Percentiles rank a stretch among this genome's conserved stretches.
Evolutionary conservation across 805 yeast species (phyloP).

Genomic region (Saturnispora sanitii): DNA sequence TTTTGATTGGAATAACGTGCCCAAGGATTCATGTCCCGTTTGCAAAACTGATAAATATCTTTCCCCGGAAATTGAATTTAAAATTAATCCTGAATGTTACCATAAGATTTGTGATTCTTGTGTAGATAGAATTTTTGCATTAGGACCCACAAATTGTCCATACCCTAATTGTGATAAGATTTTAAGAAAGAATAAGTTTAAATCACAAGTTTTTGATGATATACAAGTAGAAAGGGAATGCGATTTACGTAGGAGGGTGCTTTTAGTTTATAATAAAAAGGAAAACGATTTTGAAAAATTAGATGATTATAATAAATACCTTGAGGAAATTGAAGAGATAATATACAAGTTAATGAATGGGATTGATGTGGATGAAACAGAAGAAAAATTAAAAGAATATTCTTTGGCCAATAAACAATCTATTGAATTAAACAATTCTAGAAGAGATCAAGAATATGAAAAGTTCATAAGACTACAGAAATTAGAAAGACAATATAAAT

Average conservation of each 20-base stretch:
- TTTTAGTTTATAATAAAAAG: conserved; percentile 69
- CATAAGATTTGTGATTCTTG: conserved; percentile 96
- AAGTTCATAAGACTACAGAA: conserved; percentile 54
- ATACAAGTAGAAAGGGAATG: conserved; percentile 84
- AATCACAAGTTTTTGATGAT: conserved; percentile 88
- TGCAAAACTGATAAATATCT: conserved; percentile 92
- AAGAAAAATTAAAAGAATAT: conserved; percentile 53
- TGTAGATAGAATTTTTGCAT: conserved; percentile 86
- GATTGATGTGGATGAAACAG: conserved; percentile 59
- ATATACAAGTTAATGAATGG: conserved; percentile 68
- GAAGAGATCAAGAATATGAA: conserved; percentile 62
- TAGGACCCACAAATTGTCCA: conserved; percentile 97
- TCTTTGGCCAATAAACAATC: conserved; percentile 66
- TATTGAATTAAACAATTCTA: conserved; percentile 66
- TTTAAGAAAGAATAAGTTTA: conserved; percentile 79
- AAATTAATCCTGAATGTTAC: conserved; percentile 94
- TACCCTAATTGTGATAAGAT: conserved; percentile 84
- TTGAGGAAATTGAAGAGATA: conserved; percentile 76
- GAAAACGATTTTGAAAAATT: conserved; percentile 58
- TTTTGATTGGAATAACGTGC: conserved; percentile 27
- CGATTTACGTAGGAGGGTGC: conserved; percentile 74
- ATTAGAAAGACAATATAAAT: conserved; percentile 58
- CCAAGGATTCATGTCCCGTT: conserved; percentile 70
- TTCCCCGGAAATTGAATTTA: conserved; percentile 85
- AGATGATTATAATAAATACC: conserved; percentile 59